Evolutionary conservation across 202 grass and related monocot species (phyloP).

Genomic region (Digitaria exilis): DNA sequence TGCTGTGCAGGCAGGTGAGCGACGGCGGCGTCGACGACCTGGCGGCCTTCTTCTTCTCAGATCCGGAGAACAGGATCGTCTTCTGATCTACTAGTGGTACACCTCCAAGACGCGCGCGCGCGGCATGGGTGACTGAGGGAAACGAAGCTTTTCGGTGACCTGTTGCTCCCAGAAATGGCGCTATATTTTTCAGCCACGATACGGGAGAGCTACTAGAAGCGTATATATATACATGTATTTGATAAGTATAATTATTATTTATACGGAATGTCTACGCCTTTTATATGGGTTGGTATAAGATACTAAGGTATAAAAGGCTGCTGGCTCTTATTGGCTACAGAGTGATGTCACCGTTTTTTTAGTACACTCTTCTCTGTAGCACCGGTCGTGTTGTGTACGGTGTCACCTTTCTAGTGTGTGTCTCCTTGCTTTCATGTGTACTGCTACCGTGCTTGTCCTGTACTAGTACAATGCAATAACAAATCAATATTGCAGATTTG

Average conservation of each 20-base stretch:
- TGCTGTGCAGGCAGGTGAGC: constrained; percentile 83
- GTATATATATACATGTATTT: not conserved
- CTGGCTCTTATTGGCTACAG: not conserved
- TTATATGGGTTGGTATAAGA: not conserved
- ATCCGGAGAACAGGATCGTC: constrained; percentile 55
- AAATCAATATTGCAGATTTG: not conserved
- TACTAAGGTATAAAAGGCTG: not conserved
- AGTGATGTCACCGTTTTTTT: constrained; percentile 38
- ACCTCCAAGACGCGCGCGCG: too few species aligned
- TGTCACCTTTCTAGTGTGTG: not conserved
- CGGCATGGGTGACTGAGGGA: not conserved
- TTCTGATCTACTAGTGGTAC: too few species aligned
- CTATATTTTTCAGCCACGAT: constrained; percentile 47
- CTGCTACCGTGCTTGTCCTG: not conserved
- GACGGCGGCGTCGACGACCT: constrained; percentile 62
- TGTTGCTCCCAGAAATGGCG: not conserved
- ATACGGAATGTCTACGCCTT: not conserved
- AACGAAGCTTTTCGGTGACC: not conserved
- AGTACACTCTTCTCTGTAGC: constrained; percentile 39
- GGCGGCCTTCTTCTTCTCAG: constrained; percentile 42
- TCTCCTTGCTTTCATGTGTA: not conserved
- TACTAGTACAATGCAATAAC: not conserved
- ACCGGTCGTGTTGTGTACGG: not conserved
- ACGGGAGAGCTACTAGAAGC: not conserved
- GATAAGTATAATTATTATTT: too few species aligned